phyloP scores from a whole-genome alignment of 441 rosid genomes.

The Pelargonium citronellum region DNA sequence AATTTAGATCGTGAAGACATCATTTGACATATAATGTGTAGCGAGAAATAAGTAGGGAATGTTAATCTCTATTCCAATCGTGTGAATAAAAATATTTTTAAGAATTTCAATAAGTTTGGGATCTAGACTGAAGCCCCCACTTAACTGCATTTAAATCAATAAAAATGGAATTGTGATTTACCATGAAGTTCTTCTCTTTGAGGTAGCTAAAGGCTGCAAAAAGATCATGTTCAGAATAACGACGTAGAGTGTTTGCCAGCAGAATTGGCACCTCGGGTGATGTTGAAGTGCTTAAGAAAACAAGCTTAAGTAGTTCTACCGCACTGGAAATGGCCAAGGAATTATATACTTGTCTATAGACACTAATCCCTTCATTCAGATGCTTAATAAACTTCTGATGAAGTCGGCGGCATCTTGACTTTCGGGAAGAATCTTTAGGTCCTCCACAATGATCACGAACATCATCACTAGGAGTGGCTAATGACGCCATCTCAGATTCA shows the following conservation, averaged over 20 bases:
- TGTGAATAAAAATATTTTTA: background rate
- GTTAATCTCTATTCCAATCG: conserved; percentile 2
- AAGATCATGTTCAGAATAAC: conserved; percentile 90
- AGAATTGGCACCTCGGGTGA: conserved; percentile 59
- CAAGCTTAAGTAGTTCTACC: conserved; percentile 84
- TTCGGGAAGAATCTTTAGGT: conserved; percentile 36
- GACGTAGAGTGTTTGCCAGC: conserved; percentile 70
- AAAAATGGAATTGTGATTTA: conserved; percentile 27
- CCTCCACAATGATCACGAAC: conserved; percentile 24
- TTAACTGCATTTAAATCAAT: conserved; percentile 14
- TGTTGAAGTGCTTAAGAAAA: conserved; percentile 76
- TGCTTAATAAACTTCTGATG: conserved; percentile 52
- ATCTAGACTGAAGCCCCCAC: background rate
- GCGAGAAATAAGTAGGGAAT: background rate
- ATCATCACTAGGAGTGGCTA: conserved; percentile 28
- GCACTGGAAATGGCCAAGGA: conserved; percentile 94
- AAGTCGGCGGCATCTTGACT: conserved; percentile 43
- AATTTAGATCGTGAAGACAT: background rate
- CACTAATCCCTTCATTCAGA: conserved; percentile 47
- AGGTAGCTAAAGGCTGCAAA: conserved; percentile 95
- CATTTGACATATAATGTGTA: background rate
- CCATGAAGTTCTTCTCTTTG: conserved; percentile 82
- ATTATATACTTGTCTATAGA: conserved; percentile 44
- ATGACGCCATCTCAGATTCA: conserved; percentile 44
- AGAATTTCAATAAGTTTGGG: background rate